Conservation (phyloP, 371 early-diverging fungal species). For the Apophysomyces trapeziformis region DNA sequence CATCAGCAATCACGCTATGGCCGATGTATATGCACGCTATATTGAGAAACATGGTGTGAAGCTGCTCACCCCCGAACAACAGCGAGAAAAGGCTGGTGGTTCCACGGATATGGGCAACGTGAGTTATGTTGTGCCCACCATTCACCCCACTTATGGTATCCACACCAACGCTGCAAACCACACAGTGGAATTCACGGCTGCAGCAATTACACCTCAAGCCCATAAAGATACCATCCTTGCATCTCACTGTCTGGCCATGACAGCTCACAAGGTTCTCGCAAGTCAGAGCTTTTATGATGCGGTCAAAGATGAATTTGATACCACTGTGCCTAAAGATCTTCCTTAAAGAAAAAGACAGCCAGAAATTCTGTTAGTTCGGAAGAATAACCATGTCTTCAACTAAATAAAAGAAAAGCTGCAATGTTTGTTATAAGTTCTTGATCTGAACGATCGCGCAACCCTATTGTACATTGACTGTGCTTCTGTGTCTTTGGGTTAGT, state of each 20-base stretch:
- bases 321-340: conserved; percentile 1
- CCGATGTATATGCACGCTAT: conserved; percentile 58
- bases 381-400: too few relatives aligned
- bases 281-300: neutral
- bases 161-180: conserved; percentile 62
- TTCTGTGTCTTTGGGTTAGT: too few relatives aligned
- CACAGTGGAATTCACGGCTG: conserved; percentile 65
- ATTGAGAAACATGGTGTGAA: conserved; percentile 54
- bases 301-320: conserved; percentile 4
- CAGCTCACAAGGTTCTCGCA: neutral
- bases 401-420: too few relatives aligned
- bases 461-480: too few relatives aligned
- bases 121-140: conserved; percentile 52
- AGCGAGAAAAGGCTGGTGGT: conserved; percentile 44
- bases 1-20: conserved; percentile 60
- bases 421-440: too few relatives aligned
- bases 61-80: conserved; percentile 41
- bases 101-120: conserved; percentile 84
- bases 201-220: conserved; percentile 61
- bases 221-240: conserved; percentile 57
- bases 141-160: conserved; percentile 54
- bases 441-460: too few relatives aligned
- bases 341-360: neutral
- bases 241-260: neutral
- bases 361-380: too few relatives aligned